These are phyloP conservation scores for Dimargaris xerosporica DNA, from an alignment of 192 early-diverging fungal species.

Conservation along the genomic window DNA sequence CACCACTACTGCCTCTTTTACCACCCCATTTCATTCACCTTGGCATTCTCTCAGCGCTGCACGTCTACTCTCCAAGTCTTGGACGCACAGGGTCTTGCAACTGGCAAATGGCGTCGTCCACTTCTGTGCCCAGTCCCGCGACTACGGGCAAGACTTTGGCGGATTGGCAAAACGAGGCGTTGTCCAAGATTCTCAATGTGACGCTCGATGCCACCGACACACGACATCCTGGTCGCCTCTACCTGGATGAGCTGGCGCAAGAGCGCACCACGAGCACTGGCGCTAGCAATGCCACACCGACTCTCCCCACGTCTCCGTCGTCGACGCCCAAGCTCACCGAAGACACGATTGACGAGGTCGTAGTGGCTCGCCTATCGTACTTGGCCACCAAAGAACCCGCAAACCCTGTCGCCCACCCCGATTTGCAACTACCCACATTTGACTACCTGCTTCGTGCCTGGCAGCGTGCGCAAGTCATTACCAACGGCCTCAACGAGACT, in stretches of 20 bases:
- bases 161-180: conserved; percentile 73
- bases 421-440: conserved; percentile 22
- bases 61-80: too few relatives aligned
- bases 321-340: not conserved
- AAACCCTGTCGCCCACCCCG: conserved; percentile 11
- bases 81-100: too few relatives aligned
- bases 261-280: not conserved
- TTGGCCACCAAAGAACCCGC: conserved; percentile 15
- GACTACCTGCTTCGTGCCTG: conserved; percentile 55
- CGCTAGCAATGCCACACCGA: not conserved
- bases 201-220: conserved; percentile 47
- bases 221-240: not conserved
- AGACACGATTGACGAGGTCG: conserved; percentile 3
- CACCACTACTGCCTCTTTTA: too few relatives aligned
- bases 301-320: not conserved
- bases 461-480: conserved; percentile 32
- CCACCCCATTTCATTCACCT: too few relatives aligned
- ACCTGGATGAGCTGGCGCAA: not conserved
- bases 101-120: too few relatives aligned
- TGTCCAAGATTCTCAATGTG: conserved; percentile 60
- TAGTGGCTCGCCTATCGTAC: not conserved
- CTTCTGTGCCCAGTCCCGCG: too few relatives aligned
- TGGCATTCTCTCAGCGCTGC: too few relatives aligned
- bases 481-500: conserved; percentile 28
- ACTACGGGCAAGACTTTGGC: too few relatives aligned